Conservation (phyloP, 2,329 filamentous ascomycete species). For the Cordyceps cicadae region DNA sequence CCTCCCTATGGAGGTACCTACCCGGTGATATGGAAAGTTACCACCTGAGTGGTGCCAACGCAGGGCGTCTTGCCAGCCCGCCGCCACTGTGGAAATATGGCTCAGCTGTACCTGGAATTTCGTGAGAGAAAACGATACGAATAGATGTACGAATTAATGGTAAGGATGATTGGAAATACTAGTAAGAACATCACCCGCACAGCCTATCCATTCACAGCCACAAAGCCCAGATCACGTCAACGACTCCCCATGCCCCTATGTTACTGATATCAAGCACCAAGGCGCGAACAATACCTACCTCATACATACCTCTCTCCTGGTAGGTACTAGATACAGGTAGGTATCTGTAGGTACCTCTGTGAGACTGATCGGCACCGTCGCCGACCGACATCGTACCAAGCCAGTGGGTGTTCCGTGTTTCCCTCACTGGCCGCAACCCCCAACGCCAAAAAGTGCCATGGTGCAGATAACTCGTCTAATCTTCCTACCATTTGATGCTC, state of each 20-base stretch:
- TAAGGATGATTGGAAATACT: background rate
- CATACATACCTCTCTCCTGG: too few relatives aligned
- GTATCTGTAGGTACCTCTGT: too few relatives aligned
- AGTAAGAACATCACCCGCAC: background rate
- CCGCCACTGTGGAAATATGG: background rate
- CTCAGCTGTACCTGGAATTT: background rate
- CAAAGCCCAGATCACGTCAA: background rate
- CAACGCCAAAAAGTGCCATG: background rate
- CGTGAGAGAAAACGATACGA: too few relatives aligned
- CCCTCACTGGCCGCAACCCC: background rate
- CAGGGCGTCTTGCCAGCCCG: background rate
- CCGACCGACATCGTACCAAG: background rate
- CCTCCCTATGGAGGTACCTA: too few relatives aligned
- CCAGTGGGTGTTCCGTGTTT: background rate
- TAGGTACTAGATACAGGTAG: too few relatives aligned
- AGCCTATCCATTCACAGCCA: background rate
- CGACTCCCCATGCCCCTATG: background rate
- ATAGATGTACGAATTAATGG: background rate
- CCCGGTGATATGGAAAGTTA: background rate
- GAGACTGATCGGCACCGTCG: background rate
- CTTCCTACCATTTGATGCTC: background rate
- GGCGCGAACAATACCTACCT: too few relatives aligned
- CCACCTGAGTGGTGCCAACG: background rate
- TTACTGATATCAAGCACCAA: background rate
- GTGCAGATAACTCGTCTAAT: background rate